phyloP scores from a whole-genome alignment of 1,139 yeast genomes.

The Spathaspora sp. region DNA sequence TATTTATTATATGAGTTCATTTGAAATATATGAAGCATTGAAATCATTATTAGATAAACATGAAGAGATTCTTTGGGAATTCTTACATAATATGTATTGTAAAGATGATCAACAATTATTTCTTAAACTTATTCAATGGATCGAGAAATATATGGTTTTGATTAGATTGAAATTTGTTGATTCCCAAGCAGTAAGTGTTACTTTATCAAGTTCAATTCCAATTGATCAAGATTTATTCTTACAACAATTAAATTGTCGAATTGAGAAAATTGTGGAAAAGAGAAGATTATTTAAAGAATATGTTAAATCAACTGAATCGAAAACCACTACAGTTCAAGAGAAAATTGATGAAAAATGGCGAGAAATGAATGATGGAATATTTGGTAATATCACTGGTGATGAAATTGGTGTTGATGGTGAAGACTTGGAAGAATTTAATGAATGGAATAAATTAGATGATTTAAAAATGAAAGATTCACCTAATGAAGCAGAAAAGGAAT shows the following conservation, averaged over 20 bases:
- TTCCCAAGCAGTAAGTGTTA: slow-evolving; percentile 42
- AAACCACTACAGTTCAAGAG: slow-evolving; percentile 23
- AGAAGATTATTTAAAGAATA: slow-evolving; percentile 37
- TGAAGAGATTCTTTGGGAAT: slow-evolving; percentile 67
- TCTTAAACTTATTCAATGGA: slow-evolving; percentile 69
- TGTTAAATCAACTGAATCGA: slow-evolving; percentile 19
- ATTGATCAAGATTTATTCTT: slow-evolving; percentile 26
- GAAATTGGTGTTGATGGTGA: slow-evolving; percentile 61
- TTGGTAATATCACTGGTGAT: slow-evolving; percentile 36
- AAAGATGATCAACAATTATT: slow-evolving; percentile 75
- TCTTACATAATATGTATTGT: slow-evolving; percentile 71
- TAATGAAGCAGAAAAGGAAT: neutral
- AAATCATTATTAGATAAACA: slow-evolving; percentile 67
- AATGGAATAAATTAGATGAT: slow-evolving; percentile 22
- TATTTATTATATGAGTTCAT: slow-evolving; percentile 42
- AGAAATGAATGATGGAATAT: slow-evolving; percentile 41
- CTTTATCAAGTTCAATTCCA: slow-evolving; percentile 27
- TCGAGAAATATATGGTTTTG: slow-evolving; percentile 53
- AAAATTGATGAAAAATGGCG: slow-evolving; percentile 52
- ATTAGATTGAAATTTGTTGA: slow-evolving; percentile 62
- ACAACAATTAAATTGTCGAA: slow-evolving; percentile 31
- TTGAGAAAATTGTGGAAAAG: slow-evolving; percentile 28
- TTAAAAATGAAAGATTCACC: slow-evolving; percentile 14
- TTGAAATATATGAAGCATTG: slow-evolving; percentile 62
- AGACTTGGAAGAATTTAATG: slow-evolving; percentile 59